A percentile compares a stretch with the other conserved stretches of the same genome.
Evolutionary conservation across 305 asterid genomes (phyloP).

Genomic region (Solanum hybrid): DNA sequence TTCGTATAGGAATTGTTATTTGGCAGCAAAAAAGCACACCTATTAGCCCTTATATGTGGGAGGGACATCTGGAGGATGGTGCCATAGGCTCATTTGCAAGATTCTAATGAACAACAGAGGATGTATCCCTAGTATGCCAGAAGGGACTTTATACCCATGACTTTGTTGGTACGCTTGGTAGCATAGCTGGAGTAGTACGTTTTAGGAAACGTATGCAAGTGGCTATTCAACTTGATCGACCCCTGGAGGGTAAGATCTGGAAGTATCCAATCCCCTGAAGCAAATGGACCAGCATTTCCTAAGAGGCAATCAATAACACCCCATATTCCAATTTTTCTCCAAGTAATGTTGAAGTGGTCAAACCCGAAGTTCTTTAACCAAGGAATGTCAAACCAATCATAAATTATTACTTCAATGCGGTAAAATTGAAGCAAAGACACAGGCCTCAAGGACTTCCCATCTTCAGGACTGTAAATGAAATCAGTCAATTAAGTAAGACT

Average conservation of each 20-base stretch:
- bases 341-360: conserved; percentile 77
- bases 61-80: conserved; percentile 54
- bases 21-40: conserved; percentile 22
- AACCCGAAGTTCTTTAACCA: conserved; percentile 78
- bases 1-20: background rate
- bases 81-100: conserved; percentile 84
- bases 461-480: conserved; percentile 55
- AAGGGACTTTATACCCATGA: conserved; percentile 60
- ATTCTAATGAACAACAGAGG: conserved; percentile 57
- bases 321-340: conserved; percentile 63
- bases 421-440: conserved; percentile 68
- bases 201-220: conserved; percentile 52
- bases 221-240: conserved; percentile 51
- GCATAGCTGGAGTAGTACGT: conserved; percentile 92
- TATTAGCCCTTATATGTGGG: conserved; percentile 79
- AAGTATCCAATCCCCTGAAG: conserved; percentile 63
- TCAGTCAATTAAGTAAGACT: background rate
- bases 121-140: conserved; percentile 30
- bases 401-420: conserved; percentile 69
- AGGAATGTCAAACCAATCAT: conserved; percentile 43
- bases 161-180: conserved; percentile 56
- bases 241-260: conserved; percentile 47
- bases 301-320: conserved; percentile 70
- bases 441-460: conserved; percentile 70
- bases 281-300: conserved; percentile 79